Base-by-base conservation (phyloP, 1,284 basidiomycete species). In the Polyporus tsugae region DNA sequence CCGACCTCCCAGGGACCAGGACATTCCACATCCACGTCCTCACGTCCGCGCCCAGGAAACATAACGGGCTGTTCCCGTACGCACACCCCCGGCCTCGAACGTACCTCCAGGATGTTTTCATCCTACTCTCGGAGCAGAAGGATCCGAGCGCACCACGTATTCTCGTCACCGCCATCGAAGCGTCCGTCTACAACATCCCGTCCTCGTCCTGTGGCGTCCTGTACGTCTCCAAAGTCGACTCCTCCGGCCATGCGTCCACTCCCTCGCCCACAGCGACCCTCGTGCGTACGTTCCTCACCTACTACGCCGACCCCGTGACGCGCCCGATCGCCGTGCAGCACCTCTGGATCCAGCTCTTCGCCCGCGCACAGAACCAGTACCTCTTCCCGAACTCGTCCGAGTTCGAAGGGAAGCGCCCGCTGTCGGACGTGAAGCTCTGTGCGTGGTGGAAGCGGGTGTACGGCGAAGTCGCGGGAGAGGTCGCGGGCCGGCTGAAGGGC, bases 211-310 rank as follows among this genome's bases (percentile, higher is more conserved):
- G 87, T 65, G 90, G 89, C 1, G 86, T 99, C 42, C 82, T 99
- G 29, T 98, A 99, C 80, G 86, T 99, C 59, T 94, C 95, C 62
- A 99, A 99, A 81, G 90, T 98, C 65, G 98, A 99, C 79, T 91
- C 96, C 15, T 96, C 95, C 0, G 97, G 97, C 0, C 95, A 94
- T 72, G 89, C 85, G 0, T 74, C 75, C 36, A 67, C 78, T 7
- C 89, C 88, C 3, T 85, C 91, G 59, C 88, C 93, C 1, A 95
- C 95, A 0, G 81, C 87, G 1, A 79, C 85, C 3, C 87, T 98
- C 64, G 89, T 95, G 42, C 83, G 85, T 33, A 83, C 91, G 0
- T 86, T 97, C 68, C 75, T 98, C 10, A 70, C 77, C 4, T 94
- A 87, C 81, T 94, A 94, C 79, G 85, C 90, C 42, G 82, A 89